Evolutionary conservation across 192 early-diverging fungal species (phyloP), one percentile per base, ranked within the genome.

Genomic region (Backusella parvicylindrica): DNA sequence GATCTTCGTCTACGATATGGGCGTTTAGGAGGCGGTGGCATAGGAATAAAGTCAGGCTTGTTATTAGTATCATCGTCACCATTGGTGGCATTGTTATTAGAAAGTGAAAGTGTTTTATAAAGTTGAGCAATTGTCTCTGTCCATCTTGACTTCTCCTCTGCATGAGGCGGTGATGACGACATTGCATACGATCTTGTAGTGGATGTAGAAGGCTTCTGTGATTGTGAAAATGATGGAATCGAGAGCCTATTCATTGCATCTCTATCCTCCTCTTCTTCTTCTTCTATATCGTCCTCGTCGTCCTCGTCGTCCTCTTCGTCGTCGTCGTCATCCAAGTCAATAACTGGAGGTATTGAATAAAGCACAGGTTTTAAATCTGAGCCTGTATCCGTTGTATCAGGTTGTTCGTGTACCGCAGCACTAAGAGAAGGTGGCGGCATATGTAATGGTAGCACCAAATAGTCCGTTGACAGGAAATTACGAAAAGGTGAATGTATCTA

Each of bases 361-460:
- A 67, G n/a, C 7, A 37, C 65, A 36, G 65, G 65, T 23, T 33
- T 33, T 38, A 67, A 11, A 36, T 37, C 35, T 36, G 35, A 37
- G 18, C 21, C 32, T 32, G 28, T 21, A 67, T 21, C 21, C 23
- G 16, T 69, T 43, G 21, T 70, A 38, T 40, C 41, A 7, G 36
- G 16, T 47, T 26, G 68, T 21, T 38, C 32, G 21, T 71, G 31
- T 23, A 13, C 26, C 47, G 77, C 67, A 38, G 74, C 77, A 53
- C 77, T 79, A 9, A 79, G 68, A 12, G 77, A 74, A 2, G 73
- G 67, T 16, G 77, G 77, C 15, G 77, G 77, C 37, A 71, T 74
- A 75, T 79, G 77, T 13, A 79, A 53, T 28, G 77, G 77, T 71
- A 79, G 69, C 6, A 79, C 77, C 35, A 79, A 38, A 26, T 75